Base-by-base conservation (phyloP, 75 land plant species). In the Gnetum montanum region DNA sequence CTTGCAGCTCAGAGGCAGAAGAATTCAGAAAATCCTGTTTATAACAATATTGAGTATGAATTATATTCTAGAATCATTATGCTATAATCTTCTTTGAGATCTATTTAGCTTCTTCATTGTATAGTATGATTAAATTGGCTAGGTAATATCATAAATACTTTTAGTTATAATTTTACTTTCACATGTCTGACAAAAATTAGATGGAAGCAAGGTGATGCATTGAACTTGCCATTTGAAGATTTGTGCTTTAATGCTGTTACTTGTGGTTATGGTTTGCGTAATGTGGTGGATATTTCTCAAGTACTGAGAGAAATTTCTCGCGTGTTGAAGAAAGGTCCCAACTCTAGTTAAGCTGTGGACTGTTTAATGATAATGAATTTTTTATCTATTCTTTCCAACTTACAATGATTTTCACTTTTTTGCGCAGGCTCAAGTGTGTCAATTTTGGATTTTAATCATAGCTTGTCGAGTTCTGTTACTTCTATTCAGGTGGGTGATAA, bases 131-230 rank as follows among this genome's bases (percentile, higher is more conserved):
- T 40, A 10, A 40, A 40, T 10, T 40, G 15, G 41, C 15, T 40
- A 15, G 15, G 15, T 10, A 40, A 40, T 15, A 40, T 40, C 41
- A 40, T 40, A 40, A 40, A 40, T 10, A 40, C 10, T 10, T 15
- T 40, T 40, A 40, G 41, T 10, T 15, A n/a, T n/a, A n/a, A n/a
- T n/a, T n/a, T 33, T n/a, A 31, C 4, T 6, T 33, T 50, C 6
- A 26, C 30, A 15, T 50, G 22, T 20, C 3, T 3, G 30, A 33
- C 57, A 48, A 10, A 37, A 40, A 45, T 26, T 50, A 89, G 95
- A 62, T 89, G 96, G 96, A 50, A 76, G 49, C 81, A 83, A 64
- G 98, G 96, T 18, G 78, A 93, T 77, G 98, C 98, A 48, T 62
- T 78, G 60, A 55, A 74, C 50, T 65, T 93, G 45, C 90, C 98